Evolutionary conservation across 768 basidiomycete genomes (phyloP).

Genomic region (Crucibulum laeve): DNA sequence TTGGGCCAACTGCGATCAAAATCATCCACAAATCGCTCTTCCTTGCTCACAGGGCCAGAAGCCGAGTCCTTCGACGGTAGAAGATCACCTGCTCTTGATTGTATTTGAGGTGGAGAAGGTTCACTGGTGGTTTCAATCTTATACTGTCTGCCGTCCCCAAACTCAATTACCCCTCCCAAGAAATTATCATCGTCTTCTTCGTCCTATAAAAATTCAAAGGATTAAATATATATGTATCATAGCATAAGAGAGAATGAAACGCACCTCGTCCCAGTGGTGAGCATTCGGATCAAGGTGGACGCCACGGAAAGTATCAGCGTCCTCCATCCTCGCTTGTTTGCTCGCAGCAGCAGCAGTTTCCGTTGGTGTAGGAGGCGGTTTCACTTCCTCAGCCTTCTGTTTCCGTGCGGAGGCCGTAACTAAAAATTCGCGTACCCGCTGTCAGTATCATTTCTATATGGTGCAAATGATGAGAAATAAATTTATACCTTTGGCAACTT

Average conservation of each 20-base stretch:
- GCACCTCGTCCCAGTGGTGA: conserved; percentile 97
- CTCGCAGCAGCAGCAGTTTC: conserved; percentile 42
- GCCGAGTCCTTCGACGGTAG: conserved; percentile 15
- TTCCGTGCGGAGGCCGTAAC: conserved; percentile 28
- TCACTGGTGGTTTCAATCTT: conserved; percentile 57
- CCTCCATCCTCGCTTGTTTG: conserved; percentile 68
- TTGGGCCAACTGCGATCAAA: conserved; percentile 97
- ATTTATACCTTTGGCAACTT: conserved; percentile 79
- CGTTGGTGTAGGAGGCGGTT: conserved; percentile 35
- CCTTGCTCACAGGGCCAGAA: conserved; percentile 62
- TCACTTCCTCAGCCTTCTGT: conserved; percentile 31
- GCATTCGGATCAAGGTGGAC: conserved; percentile 91
- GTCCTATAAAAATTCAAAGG: conserved; percentile 45
- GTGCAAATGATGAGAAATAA: neutral
- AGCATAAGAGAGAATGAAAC: conserved; percentile 20
- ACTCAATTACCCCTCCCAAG: conserved; percentile 86
- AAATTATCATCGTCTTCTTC: conserved; percentile 93
- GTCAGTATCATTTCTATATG: neutral
- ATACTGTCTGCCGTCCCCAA: conserved; percentile 92
- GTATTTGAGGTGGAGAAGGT: conserved; percentile 17
- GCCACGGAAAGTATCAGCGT: conserved; percentile 92
- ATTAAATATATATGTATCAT: conserved; percentile 1
- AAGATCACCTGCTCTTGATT: conserved; percentile 16
- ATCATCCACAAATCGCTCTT: conserved; percentile 89
- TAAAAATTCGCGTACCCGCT: conserved; percentile 5